Conservation (phyloP, 2,329 filamentous ascomycete genomes). For the Metarhizium anisopliae region DNA sequence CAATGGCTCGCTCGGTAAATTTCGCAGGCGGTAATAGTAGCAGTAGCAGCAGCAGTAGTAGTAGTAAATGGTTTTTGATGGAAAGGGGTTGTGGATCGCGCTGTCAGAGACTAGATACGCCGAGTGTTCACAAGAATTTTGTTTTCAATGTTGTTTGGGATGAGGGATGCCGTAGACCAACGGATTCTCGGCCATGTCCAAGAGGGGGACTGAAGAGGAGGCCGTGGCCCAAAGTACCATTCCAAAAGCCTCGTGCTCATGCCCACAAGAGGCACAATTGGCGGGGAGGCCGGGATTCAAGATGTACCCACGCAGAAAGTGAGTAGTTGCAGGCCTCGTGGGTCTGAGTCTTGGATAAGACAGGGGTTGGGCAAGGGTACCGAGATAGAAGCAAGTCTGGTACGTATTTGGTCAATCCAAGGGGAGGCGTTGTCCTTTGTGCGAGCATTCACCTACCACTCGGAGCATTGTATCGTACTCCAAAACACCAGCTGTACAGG, state of each 20-base stretch:
- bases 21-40: not conserved
- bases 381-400: not conserved
- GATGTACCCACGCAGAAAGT: not conserved
- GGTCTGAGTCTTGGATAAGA: not conserved
- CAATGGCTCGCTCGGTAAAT: not conserved
- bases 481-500: not conserved
- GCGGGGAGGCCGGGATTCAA: not conserved
- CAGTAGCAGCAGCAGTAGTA: too few relatives aligned
- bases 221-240: not conserved
- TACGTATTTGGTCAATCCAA: not conserved
- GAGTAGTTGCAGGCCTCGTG: slow-evolving; percentile 1
- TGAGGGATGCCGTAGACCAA: slow-evolving; percentile 2
- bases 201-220: not conserved
- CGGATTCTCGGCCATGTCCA: not conserved
- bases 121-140: not conserved
- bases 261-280: not conserved
- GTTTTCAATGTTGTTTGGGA: slow-evolving; percentile 1
- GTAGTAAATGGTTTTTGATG: not conserved
- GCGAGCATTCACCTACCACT: not conserved
- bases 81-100: slow-evolving; percentile 2
- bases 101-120: not conserved
- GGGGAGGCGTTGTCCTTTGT: not conserved
- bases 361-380: not conserved
- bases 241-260: not conserved
- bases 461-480: not conserved